A percentile compares a stretch with the other conserved stretches of the same genome.
These are phyloP conservation scores for Zymoseptoria crescenta DNA, from an alignment of 2,329 filamentous ascomycete species.

Conservation along the genomic window DNA sequence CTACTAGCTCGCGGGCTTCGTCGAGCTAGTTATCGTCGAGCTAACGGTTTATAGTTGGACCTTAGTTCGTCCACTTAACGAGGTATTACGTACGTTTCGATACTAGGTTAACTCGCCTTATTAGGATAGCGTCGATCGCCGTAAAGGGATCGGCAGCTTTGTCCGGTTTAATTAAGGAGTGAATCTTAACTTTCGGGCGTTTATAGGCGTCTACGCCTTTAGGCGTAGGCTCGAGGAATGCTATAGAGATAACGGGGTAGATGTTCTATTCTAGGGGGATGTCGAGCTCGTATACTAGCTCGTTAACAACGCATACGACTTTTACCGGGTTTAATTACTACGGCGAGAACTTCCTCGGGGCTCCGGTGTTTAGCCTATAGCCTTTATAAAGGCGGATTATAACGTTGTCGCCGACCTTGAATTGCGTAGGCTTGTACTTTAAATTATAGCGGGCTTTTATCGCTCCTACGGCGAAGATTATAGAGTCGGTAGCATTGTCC, in stretches of 20 bases:
- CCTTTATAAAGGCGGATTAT: background rate
- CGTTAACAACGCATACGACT: background rate
- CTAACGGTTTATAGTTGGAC: background rate
- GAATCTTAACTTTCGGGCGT: background rate
- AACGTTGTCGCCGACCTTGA: conserved; percentile 1
- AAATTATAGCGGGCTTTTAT: conserved; percentile 2
- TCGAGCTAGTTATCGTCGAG: too few species aligned
- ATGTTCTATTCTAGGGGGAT: background rate
- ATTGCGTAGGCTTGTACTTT: background rate
- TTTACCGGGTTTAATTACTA: background rate
- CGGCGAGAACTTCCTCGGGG: background rate
- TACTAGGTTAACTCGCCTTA: background rate
- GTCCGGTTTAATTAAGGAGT: background rate
- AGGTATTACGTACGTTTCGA: background rate
- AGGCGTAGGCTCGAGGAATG: background rate
- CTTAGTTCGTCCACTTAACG: background rate
- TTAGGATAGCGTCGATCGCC: background rate
- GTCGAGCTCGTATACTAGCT: conserved; percentile 1
- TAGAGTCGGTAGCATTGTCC: background rate
- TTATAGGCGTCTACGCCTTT: background rate
- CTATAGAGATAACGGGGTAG: background rate
- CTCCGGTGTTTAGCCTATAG: background rate
- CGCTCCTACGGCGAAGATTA: background rate
- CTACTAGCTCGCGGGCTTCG: too few species aligned
- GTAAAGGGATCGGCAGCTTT: background rate